Conservation (phyloP, 2,329 filamentous ascomycete genomes). For the Beauveria rudraprayagi region DNA sequence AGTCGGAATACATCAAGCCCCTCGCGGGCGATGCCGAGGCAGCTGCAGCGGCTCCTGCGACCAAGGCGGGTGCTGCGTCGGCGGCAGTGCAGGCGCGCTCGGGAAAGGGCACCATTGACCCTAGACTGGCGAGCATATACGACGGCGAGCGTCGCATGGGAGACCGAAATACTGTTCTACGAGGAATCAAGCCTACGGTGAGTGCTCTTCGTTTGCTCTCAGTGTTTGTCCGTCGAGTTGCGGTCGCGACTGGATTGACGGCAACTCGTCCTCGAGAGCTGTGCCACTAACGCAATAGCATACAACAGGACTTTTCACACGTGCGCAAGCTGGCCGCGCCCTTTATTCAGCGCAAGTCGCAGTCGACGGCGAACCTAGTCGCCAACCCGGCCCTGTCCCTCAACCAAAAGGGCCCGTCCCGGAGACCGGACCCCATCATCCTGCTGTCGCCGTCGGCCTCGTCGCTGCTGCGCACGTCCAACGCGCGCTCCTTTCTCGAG, state of each 20-base stretch:
- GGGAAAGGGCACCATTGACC: slow-evolving; percentile 64
- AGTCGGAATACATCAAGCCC: slow-evolving; percentile 88
- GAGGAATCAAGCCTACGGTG: slow-evolving; percentile 84
- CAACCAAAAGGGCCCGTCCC: slow-evolving; percentile 43
- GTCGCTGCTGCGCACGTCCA: slow-evolving; percentile 87
- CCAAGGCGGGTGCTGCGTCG: slow-evolving; percentile 25
- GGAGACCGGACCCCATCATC: slow-evolving; percentile 76
- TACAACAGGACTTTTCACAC: slow-evolving; percentile 76
- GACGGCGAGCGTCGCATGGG: slow-evolving; percentile 85
- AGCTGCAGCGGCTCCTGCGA: slow-evolving; percentile 27
- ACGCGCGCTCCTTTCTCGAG: slow-evolving; percentile 90
- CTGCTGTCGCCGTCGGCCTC: slow-evolving; percentile 93
- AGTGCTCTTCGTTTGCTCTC: slow-evolving; percentile 21
- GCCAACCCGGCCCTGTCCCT: slow-evolving; percentile 41
- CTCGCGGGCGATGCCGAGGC: slow-evolving; percentile 55
- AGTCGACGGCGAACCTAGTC: slow-evolving; percentile 31
- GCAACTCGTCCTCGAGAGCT: neutral
- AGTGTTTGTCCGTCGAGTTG: too few relatives aligned
- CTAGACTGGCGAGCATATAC: slow-evolving; percentile 79
- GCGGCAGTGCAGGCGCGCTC: slow-evolving; percentile 41
- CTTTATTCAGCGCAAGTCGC: slow-evolving; percentile 60
- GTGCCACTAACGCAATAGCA: slow-evolving; percentile 3
- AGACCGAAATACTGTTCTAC: slow-evolving; percentile 79
- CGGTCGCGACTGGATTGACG: too few relatives aligned
- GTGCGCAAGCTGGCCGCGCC: slow-evolving; percentile 77